phyloP scores from a whole-genome alignment of 805 yeast species.

The Ogataea kodamae region DNA sequence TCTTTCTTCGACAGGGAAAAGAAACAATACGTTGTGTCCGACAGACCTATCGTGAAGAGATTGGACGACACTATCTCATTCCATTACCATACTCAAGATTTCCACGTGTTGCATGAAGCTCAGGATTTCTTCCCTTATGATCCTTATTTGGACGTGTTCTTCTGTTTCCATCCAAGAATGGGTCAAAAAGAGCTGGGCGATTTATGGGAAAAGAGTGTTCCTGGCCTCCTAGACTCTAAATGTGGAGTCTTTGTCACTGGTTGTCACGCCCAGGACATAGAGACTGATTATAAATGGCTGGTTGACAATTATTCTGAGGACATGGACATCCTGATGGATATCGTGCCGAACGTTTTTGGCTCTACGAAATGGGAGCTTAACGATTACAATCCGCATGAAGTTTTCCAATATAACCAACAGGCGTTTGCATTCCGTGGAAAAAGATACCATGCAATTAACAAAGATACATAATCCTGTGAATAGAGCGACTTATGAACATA shows the following conservation, averaged over 20 bases:
- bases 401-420: slow-evolving; percentile 86
- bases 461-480: slow-evolving; percentile 14
- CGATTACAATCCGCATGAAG: slow-evolving; percentile 88
- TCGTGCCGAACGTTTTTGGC: slow-evolving; percentile 67
- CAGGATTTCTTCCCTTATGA: slow-evolving; percentile 97
- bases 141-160: slow-evolving; percentile 90
- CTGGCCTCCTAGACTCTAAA: slow-evolving; percentile 86
- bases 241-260: slow-evolving; percentile 92
- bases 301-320: slow-evolving; percentile 64
- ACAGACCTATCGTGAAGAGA: slow-evolving; percentile 68
- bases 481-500: slow-evolving; percentile 8
- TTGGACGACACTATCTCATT: slow-evolving; percentile 71
- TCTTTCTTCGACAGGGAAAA: slow-evolving; percentile 70
- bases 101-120: slow-evolving; percentile 85
- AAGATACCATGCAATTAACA: slow-evolving; percentile 80
- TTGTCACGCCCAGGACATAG: slow-evolving; percentile 70
- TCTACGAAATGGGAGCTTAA: slow-evolving; percentile 94
- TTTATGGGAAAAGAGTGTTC: slow-evolving; percentile 80
- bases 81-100: slow-evolving; percentile 84
- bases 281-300: slow-evolving; percentile 71
- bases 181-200: slow-evolving; percentile 75
- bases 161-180: slow-evolving; percentile 94
- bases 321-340: slow-evolving; percentile 76
- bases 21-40: slow-evolving; percentile 53
- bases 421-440: slow-evolving; percentile 93